These are phyloP conservation scores for Aspergillus sparsus DNA, from an alignment of 495 filamentous ascomycete species.

Conservation along the genomic window DNA sequence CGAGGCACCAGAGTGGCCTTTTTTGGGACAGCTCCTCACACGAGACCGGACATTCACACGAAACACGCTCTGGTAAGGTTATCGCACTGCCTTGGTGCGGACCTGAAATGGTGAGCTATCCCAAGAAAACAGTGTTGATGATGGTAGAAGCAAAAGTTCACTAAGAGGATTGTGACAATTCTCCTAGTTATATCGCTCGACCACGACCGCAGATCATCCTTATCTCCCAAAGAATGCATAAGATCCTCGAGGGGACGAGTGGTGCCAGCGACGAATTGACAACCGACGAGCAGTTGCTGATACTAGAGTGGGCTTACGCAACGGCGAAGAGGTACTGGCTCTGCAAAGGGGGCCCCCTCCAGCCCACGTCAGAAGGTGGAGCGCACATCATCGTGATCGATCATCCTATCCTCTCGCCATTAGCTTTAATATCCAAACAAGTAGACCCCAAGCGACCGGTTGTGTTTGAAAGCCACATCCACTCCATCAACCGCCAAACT, in stretches of 20 bases:
- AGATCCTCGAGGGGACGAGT: conserved; percentile 8
- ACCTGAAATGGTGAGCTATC: conserved; percentile 11
- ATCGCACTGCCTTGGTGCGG: conserved; percentile 7
- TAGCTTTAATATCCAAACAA: conserved; percentile 16
- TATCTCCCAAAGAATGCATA: conserved; percentile 12
- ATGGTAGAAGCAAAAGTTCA: too few relatives aligned
- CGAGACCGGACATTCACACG: conserved; percentile 15
- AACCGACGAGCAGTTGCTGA: conserved; percentile 10
- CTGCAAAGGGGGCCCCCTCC: conserved; percentile 11
- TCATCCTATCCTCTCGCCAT: conserved; percentile 6
- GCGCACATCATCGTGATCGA: conserved; percentile 15
- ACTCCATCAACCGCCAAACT: neutral
- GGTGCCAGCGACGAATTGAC: neutral
- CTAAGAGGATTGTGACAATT: neutral
- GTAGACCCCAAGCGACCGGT: conserved; percentile 17
- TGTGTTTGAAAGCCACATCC: conserved; percentile 18
- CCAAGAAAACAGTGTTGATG: too few relatives aligned
- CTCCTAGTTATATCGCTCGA: conserved; percentile 15
- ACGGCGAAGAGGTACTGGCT: conserved; percentile 20
- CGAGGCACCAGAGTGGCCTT: conserved; percentile 15
- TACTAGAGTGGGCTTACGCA: conserved; percentile 17
- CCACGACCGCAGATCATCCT: conserved; percentile 15
- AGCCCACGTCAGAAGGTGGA: conserved; percentile 4
- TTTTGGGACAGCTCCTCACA: conserved; percentile 16
- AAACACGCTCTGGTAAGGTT: conserved; percentile 15